Conservation (phyloP, 768 basidiomycete species). For the Boletus reticuloceps region DNA sequence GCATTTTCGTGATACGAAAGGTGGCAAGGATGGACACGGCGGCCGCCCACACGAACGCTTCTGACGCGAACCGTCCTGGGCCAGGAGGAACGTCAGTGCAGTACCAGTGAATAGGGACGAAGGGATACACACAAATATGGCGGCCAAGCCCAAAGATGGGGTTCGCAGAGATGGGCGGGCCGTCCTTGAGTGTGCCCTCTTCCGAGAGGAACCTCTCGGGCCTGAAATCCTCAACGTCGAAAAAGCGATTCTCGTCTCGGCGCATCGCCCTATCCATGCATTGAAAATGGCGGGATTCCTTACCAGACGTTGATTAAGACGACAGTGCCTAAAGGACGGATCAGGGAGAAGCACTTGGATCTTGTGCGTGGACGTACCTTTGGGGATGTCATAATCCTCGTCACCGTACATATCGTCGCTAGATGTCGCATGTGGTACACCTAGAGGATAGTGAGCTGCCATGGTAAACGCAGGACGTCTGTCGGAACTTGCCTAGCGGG, state of each 20-base stretch:
- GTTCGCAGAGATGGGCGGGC: conserved; percentile 10
- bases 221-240: conserved; percentile 23
- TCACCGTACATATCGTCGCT: conserved; percentile 20
- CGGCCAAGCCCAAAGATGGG: conserved; percentile 26
- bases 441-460: not conserved
- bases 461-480: not conserved
- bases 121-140: conserved; percentile 21
- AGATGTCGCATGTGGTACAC: conserved; percentile 24
- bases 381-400: conserved; percentile 40
- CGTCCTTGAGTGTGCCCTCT: conserved; percentile 11
- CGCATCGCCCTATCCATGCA: conserved; percentile 20
- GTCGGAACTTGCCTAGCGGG: conserved; percentile 19
- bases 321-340: conserved; percentile 20
- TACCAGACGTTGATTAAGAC: conserved; percentile 37
- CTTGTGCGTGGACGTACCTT: conserved; percentile 22
- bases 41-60: conserved; percentile 22
- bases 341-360: not conserved
- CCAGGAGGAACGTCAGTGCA: not conserved
- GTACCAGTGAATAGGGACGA: not conserved
- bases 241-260: conserved; percentile 15
- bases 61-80: conserved; percentile 24
- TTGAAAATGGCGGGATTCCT: not conserved
- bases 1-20: conserved; percentile 20
- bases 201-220: conserved; percentile 25
- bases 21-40: conserved; percentile 22